These are phyloP conservation scores for Trametes gibbosa DNA, from an alignment of 768 basidiomycete genomes.

Conservation along the genomic window DNA sequence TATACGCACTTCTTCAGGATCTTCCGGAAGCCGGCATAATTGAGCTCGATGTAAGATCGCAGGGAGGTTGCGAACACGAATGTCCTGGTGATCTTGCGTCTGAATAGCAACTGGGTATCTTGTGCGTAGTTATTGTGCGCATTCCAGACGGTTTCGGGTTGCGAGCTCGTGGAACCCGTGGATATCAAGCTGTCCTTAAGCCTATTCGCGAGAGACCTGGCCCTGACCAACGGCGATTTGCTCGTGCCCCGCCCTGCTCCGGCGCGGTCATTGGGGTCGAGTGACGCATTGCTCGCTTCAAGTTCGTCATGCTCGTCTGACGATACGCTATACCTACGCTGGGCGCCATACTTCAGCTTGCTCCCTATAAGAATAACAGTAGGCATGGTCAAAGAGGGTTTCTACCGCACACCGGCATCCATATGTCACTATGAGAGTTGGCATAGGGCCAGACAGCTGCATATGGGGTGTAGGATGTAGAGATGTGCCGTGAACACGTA, in stretches of 20 bases:
- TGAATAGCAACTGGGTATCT: conserved; percentile 83
- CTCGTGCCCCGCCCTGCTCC: conserved; percentile 22
- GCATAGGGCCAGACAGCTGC: no score
- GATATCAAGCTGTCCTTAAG: conserved; percentile 47
- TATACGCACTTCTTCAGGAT: conserved; percentile 84
- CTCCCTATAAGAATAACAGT: conserved; percentile 5
- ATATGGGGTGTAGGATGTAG: background rate
- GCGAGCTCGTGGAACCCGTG: conserved; percentile 34
- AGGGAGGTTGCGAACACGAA: conserved; percentile 77
- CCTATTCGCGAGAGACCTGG: conserved; percentile 43
- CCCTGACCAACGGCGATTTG: conserved; percentile 35
- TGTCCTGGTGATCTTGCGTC: conserved; percentile 80
- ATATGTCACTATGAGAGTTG: no score
- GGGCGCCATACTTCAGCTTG: conserved; percentile 17
- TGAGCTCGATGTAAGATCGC: conserved; percentile 85
- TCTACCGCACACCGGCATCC: background rate
- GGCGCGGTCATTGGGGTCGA: conserved; percentile 23
- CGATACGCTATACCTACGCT: conserved; percentile 15
- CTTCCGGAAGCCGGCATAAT: conserved; percentile 92
- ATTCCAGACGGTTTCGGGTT: conserved; percentile 66
- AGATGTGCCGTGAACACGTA: background rate
- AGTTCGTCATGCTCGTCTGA: conserved; percentile 42
- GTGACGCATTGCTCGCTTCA: conserved; percentile 39
- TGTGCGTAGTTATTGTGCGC: conserved; percentile 76
- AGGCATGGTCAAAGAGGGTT: background rate